Conservation (phyloP, 2,329 filamentous ascomycete species). For the Penicillium sp. region DNA sequence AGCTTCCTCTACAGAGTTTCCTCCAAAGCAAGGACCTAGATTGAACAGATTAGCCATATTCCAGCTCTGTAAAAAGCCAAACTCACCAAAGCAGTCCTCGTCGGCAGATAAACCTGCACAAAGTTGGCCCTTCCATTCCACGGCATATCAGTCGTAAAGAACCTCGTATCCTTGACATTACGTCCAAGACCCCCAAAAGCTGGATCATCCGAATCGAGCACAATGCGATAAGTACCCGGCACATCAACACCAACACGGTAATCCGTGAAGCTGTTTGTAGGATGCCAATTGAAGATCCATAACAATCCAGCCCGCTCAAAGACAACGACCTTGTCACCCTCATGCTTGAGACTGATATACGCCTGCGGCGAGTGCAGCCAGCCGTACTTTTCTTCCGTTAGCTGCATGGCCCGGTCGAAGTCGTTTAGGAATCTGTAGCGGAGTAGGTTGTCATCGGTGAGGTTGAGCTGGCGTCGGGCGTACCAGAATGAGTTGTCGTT, state of each 20-base stretch:
- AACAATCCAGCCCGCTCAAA: constrained; percentile 88
- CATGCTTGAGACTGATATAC: constrained; percentile 90
- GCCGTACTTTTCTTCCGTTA: constrained; percentile 78
- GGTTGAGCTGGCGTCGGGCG: constrained; percentile 85
- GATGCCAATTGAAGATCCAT: constrained; percentile 96
- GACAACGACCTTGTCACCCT: constrained; percentile 87
- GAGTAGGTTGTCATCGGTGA: constrained; percentile 77
- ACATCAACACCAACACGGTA: constrained; percentile 86
- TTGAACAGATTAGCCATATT: not conserved
- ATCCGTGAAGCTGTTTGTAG: constrained; percentile 77
- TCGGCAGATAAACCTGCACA: constrained; percentile 85
- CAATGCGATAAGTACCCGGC: constrained; percentile 77
- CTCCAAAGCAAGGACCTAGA: constrained; percentile 54
- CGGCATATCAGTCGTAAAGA: constrained; percentile 83
- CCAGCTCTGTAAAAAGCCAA: not conserved
- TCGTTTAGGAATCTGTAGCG: constrained; percentile 90
- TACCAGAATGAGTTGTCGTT: constrained; percentile 95
- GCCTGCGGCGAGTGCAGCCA: constrained; percentile 85
- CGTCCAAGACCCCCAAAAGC: constrained; percentile 75
- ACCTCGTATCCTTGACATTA: constrained; percentile 73
- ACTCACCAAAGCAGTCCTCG: constrained; percentile 73
- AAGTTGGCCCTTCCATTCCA: constrained; percentile 93
- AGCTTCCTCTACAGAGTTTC: constrained; percentile 32
- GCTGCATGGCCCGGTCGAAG: constrained; percentile 90
- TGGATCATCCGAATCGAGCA: constrained; percentile 74